Conservation (phyloP, 169 alveolate genomes). For the Cryptosporidium bovis region DNA sequence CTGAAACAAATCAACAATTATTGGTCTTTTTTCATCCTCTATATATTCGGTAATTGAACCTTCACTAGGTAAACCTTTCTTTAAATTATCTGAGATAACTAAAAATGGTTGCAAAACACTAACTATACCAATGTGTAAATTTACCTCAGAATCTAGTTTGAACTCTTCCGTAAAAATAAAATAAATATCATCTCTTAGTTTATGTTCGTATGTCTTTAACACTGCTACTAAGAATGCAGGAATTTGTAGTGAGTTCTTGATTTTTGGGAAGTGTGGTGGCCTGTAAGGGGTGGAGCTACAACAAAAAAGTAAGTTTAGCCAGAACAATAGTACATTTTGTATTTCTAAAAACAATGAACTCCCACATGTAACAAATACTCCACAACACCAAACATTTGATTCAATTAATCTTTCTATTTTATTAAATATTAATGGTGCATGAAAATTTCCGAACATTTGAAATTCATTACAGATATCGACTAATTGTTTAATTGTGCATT, state of each 20-base stretch:
- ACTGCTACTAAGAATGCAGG: slow-evolving; percentile 26
- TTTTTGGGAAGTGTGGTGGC: slow-evolving; percentile 47
- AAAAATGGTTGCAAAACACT: slow-evolving; percentile 30
- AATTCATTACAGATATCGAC: slow-evolving; percentile 54
- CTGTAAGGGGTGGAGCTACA: slow-evolving; percentile 10
- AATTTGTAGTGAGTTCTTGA: slow-evolving; percentile 14
- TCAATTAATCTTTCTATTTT: slow-evolving; percentile 42
- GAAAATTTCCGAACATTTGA: slow-evolving; percentile 47
- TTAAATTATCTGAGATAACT: neutral
- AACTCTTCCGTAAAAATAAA: slow-evolving; percentile 25
- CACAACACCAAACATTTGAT: slow-evolving; percentile 60
- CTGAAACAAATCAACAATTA: slow-evolving; percentile 44
- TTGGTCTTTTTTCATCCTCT: slow-evolving; percentile 15
- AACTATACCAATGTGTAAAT: slow-evolving; percentile 12
- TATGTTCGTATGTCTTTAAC: slow-evolving; percentile 10
- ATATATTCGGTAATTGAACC: neutral
- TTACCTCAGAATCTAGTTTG: slow-evolving; percentile 36
- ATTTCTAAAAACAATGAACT: slow-evolving; percentile 38
- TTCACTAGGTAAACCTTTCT: neutral
- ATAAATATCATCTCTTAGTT: slow-evolving; percentile 22
- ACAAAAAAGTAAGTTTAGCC: slow-evolving; percentile 53
- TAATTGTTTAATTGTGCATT: slow-evolving; percentile 27
- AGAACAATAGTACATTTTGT: slow-evolving; percentile 45
- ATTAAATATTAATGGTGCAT: slow-evolving; percentile 29
- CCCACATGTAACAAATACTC: slow-evolving; percentile 59